Conservation (phyloP, 192 early-diverging fungal species). For the Funneliformis geosporum region DNA sequence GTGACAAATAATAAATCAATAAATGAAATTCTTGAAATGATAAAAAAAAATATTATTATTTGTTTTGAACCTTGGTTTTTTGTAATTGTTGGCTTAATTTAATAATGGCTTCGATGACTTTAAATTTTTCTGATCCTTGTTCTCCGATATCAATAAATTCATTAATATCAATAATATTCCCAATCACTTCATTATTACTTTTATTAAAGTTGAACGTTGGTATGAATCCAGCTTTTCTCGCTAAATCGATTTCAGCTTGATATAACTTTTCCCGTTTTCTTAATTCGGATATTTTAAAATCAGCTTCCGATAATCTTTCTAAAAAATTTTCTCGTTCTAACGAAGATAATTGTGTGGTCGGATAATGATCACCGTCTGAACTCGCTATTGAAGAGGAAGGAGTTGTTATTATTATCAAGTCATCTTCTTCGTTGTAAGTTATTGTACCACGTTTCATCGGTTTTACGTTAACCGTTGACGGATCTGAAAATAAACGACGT, state of each 20-base stretch:
- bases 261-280: slow-evolving; percentile 50
- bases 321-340: slow-evolving; percentile 36
- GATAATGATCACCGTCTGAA: background rate
- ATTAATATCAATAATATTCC: slow-evolving; percentile 24
- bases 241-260: slow-evolving; percentile 42
- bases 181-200: background rate
- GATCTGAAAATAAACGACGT: background rate
- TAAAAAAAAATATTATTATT: background rate
- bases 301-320: slow-evolving; percentile 35
- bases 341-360: background rate
- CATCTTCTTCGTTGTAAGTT: background rate
- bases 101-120: slow-evolving; percentile 50
- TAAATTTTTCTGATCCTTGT: slow-evolving; percentile 49
- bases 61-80: slow-evolving; percentile 37
- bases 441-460: background rate
- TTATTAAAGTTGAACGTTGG: slow-evolving; percentile 20
- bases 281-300: slow-evolving; percentile 40
- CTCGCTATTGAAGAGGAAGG: background rate
- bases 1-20: slow-evolving; percentile 26
- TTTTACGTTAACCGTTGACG: background rate
- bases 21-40: slow-evolving; percentile 24
- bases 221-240: slow-evolving; percentile 35
- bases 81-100: slow-evolving; percentile 51
- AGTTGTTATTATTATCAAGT: background rate
- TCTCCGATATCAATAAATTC: slow-evolving; percentile 42